Base-by-base conservation (phyloP, 2,329 filamentous ascomycete species). In the Colletotrichum australisinense region DNA sequence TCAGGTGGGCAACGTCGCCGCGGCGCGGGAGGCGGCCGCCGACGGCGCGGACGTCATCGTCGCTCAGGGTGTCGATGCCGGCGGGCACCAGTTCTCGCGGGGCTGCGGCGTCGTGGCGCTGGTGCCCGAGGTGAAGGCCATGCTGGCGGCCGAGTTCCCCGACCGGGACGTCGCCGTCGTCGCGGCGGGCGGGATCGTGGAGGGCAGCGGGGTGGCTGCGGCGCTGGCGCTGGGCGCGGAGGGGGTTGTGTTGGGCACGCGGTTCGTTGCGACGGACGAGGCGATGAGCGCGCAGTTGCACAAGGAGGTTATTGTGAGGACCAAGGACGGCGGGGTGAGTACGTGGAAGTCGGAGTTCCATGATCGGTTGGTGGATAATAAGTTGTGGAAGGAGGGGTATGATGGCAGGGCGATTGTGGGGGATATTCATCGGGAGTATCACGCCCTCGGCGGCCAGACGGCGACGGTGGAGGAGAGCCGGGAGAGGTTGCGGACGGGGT, bases 51-150 rank as follows among this genome's bases (percentile, higher is more conserved):
- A 93, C 76, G 89, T 89, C 32, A 77, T 93, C 2, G 89, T 93
- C 7, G 85, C 89, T 5, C 91, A 93, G 79, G 91, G 91, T 3
- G 84, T 86, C 6, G 91, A 93, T 80, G 91, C 91, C 1, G 91
- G 91, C 8, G 91, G 91, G 0, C 91, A 93, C 77, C 90, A 91
- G 74, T 87, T 89, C 57, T 83, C 84, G 0, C 80, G 82, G 26
- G 89, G 88, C 4, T 86, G 88, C 2, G 86, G 90, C 6, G 81
- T 93, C 2, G 79, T 92, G 4, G 83, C 86, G 3, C 80, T 93
- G 4, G 79, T 93, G 49, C 90, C 90, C 0, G 91, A 93, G 80
- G 85, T 91, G 9, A 81, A 80, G 60, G 85, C 86, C 70, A 83
- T 87, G 67, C 74, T 92, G 19, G 79, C 77, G 3, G 76, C 72